These are phyloP conservation scores for Linnemannia zychae DNA, from an alignment of 192 early-diverging fungal genomes.

Conservation along the genomic window DNA sequence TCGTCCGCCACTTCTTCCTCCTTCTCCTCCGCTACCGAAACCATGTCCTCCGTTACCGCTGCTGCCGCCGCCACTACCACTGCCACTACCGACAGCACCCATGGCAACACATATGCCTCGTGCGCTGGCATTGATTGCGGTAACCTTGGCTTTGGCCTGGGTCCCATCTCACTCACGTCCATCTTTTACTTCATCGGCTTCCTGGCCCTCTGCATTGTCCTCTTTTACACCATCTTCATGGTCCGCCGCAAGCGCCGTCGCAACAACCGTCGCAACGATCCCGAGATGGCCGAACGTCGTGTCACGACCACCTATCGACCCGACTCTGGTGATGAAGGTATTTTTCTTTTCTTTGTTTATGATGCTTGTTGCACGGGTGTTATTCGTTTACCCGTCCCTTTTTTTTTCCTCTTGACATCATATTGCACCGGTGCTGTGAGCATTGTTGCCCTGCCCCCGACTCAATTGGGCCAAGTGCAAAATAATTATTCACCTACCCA, in stretches of 20 bases:
- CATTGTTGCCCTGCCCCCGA: not conserved
- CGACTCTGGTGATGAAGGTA: slow-evolving; percentile 36
- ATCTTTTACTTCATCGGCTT: slow-evolving; percentile 40
- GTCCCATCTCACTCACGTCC: slow-evolving; percentile 1
- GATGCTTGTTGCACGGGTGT: not conserved
- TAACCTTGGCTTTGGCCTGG: not conserved
- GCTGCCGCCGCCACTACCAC: not conserved
- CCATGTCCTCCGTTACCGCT: not conserved
- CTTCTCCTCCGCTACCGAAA: not conserved
- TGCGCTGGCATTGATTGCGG: not conserved
- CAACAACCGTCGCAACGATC: slow-evolving; percentile 19
- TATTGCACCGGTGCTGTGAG: not conserved
- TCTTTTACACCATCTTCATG: slow-evolving; percentile 37
- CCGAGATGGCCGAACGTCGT: slow-evolving; percentile 29
- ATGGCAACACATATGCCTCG: not conserved
- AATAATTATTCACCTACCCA: not conserved
- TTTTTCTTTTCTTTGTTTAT: not conserved
- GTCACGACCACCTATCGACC: slow-evolving; percentile 22
- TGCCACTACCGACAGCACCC: not conserved
- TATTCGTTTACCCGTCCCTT: slow-evolving; percentile 9
- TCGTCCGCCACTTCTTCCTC: not conserved
- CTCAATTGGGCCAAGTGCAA: not conserved
- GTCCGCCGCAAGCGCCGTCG: slow-evolving; percentile 38
- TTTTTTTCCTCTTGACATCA: slow-evolving; percentile 7
- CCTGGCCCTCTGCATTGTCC: slow-evolving; percentile 18